phyloP scores from a whole-genome alignment of 108 stramenopile species.

The Stephanodiscus triporus region DNA sequence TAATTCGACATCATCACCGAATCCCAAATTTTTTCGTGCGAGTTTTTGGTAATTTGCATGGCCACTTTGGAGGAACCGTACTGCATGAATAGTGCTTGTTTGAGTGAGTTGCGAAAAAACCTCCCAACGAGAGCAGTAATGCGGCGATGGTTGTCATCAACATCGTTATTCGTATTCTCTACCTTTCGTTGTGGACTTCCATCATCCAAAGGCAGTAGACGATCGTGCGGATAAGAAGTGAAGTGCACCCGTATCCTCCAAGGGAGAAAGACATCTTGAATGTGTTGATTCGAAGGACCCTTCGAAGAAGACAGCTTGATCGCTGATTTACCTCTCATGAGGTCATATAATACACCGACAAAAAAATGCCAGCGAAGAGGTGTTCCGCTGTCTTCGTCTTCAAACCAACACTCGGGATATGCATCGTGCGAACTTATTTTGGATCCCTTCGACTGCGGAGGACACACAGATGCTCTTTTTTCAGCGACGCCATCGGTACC shows the following conservation, averaged over 20 bases:
- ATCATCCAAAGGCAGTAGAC: slow-evolving; percentile 64
- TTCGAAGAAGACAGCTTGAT: slow-evolving; percentile 6
- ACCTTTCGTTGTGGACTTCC: neutral
- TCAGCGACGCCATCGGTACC: neutral
- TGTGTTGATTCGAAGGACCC: slow-evolving; percentile 1
- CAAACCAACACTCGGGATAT: slow-evolving; percentile 85
- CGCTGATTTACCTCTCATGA: slow-evolving; percentile 32
- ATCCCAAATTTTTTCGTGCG: slow-evolving; percentile 76
- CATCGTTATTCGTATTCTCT: neutral
- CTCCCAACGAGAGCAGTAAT: slow-evolving; percentile 46
- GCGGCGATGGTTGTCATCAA: slow-evolving; percentile 1
- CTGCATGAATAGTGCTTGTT: slow-evolving; percentile 78
- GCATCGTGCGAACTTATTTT: too few species aligned
- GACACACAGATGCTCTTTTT: neutral
- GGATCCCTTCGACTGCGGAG: neutral
- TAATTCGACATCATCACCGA: slow-evolving; percentile 55
- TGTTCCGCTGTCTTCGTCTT: slow-evolving; percentile 69
- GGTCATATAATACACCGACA: slow-evolving; percentile 77
- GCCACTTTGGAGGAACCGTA: slow-evolving; percentile 65
- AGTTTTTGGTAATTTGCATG: slow-evolving; percentile 69
- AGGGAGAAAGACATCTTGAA: slow-evolving; percentile 43
- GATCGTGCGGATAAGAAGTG: slow-evolving; percentile 61
- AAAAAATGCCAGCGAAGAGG: slow-evolving; percentile 84
- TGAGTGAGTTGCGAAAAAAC: slow-evolving; percentile 80
- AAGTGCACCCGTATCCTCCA: slow-evolving; percentile 87